Conservation (phyloP, 148 eudicot genomes). For the Beta vulgaris region DNA sequence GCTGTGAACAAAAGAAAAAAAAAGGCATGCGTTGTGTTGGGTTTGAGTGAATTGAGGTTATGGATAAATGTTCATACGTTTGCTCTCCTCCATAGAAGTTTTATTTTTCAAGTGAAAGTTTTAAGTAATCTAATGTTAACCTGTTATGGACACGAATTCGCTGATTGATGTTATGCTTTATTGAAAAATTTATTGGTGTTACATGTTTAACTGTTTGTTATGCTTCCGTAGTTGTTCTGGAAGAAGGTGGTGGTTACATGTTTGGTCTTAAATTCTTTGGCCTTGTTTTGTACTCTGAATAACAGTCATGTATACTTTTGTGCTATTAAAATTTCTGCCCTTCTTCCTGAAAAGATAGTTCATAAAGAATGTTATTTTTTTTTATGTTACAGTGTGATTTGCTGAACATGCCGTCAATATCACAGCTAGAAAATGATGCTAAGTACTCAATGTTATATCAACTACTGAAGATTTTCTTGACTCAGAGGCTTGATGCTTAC, state of each 20-base stretch:
- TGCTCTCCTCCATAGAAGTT: background rate
- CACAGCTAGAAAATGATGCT: slow-evolving; percentile 80
- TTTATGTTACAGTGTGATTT: slow-evolving; percentile 67
- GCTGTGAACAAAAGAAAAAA: background rate
- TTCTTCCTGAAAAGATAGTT: background rate
- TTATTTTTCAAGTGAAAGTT: slow-evolving; percentile 5
- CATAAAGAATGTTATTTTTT: background rate
- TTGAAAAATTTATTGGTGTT: background rate
- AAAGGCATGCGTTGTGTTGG: background rate
- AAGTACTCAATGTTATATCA: slow-evolving; percentile 63
- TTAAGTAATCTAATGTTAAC: background rate
- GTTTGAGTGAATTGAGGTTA: background rate
- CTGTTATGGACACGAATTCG: no score
- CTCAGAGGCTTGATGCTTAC: slow-evolving; percentile 78
- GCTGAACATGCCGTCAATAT: slow-evolving; percentile 80
- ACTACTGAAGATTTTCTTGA: slow-evolving; percentile 73
- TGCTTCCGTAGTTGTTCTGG: background rate
- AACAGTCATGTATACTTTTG: background rate
- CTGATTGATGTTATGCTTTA: background rate
- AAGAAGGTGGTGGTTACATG: background rate
- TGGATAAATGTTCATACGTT: background rate
- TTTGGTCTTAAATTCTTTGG: background rate
- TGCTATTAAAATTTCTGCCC: background rate
- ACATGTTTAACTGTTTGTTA: no score
- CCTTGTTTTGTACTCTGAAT: background rate